Evolutionary conservation across 768 basidiomycete genomes (phyloP).

Genomic region (Amanita inopinata): DNA sequence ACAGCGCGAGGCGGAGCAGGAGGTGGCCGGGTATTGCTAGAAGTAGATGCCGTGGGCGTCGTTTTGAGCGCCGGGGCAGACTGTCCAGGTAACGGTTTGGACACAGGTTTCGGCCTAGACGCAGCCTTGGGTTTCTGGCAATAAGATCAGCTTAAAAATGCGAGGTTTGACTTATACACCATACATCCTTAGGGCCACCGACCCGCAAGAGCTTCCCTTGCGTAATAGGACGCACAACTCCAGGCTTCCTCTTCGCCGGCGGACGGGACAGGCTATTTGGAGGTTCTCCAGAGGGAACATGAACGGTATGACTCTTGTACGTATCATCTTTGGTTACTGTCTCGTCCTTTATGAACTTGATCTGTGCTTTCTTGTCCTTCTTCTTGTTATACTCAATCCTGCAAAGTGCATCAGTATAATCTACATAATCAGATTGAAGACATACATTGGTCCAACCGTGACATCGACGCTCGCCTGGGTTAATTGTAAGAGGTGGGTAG

Average conservation of each 20-base stretch:
- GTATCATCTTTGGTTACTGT: slow-evolving; percentile 64
- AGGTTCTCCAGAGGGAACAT: slow-evolving; percentile 83
- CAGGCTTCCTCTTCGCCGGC: slow-evolving; percentile 79
- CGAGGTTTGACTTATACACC: not conserved
- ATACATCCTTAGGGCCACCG: slow-evolving; percentile 62
- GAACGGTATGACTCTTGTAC: slow-evolving; percentile 91
- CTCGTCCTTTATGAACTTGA: slow-evolving; percentile 88
- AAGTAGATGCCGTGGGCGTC: slow-evolving; percentile 24
- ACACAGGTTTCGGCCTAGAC: slow-evolving; percentile 47
- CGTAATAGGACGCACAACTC: slow-evolving; percentile 77
- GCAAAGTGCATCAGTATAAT: not conserved
- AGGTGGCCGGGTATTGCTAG: slow-evolving; percentile 21
- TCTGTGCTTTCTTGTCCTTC: slow-evolving; percentile 86
- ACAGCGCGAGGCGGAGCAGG: slow-evolving; percentile 19
- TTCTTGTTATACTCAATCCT: slow-evolving; percentile 92
- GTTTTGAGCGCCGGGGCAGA: slow-evolving; percentile 25
- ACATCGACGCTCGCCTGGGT: slow-evolving; percentile 72
- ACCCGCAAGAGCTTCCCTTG: slow-evolving; percentile 72
- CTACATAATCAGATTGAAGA: slow-evolving; percentile 7
- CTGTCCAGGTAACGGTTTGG: slow-evolving; percentile 55
- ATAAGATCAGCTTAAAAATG: slow-evolving; percentile 7
- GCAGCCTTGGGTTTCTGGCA: slow-evolving; percentile 41
- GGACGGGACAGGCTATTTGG: slow-evolving; percentile 75
- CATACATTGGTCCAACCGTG: slow-evolving; percentile 69
- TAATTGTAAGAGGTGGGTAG: slow-evolving; percentile 69